Base-by-base conservation (phyloP, 176 grass and related monocot species). In the Cocos nucifera region DNA sequence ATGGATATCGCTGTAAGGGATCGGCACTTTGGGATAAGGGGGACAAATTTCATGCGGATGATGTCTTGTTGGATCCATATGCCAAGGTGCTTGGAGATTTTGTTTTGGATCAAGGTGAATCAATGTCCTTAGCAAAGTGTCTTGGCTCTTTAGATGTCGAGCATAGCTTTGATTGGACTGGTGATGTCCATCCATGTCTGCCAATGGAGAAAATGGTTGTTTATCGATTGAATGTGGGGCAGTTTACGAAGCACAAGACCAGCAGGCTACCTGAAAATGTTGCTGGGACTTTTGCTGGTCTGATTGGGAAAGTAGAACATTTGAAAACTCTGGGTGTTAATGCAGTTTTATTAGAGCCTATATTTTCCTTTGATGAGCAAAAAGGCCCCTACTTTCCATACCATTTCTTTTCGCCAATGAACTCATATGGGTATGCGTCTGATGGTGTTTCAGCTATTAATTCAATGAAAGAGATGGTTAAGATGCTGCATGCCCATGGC, bases 401-500 rank as follows among this genome's bases (percentile, higher is more conserved):
- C 61, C 87, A 97, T 74, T 88, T 91, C 57, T 97, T 97, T 58
- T 91, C 87, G 6, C 83, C 81, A 1, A 80, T 72, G 77, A 77
- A 44, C 63, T 54, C 49, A 29, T 79, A 82, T 65, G 53, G 87
- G 27, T 19, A 50, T 55, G 63, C 76, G 51, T 6, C 27, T 15
- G 60, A 15, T 66, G 68, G 71, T 17, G 26, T 70, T 73, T 89
- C 86, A 50, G 73, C 78, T 27, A 80, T 85, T 62, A 73, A 82
- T 49, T 80, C 65, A 66, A 79, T 88, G 76, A 97, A 97, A 75
- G 84, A 97, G 69, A 91, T 91, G 87, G 71, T 97, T 65, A 97
- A 91, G 69, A 56, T 15, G 17, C 66, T 97, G 76, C 92, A 91
- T 73, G 74, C 17, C 51, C 65, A 70, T 72, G 92, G 81, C 59